Evolutionary conservation across 345 rosid species (phyloP).

Genomic region (Kernera saxatilis): DNA sequence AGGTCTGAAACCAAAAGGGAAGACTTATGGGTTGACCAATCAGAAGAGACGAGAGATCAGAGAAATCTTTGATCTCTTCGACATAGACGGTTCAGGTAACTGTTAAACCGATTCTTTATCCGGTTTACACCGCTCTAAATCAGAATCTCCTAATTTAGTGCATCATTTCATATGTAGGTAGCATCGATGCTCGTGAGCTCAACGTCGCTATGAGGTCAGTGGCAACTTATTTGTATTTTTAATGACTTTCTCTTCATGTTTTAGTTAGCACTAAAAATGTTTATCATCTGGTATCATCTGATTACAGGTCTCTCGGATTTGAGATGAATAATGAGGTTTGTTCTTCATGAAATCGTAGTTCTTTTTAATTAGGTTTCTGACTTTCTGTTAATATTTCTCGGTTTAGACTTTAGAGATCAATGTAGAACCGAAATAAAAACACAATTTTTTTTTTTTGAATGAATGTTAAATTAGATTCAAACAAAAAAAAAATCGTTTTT

Average conservation of each 20-base stretch:
- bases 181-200: constrained; percentile 88
- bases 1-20: constrained; percentile 46
- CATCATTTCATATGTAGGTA: constrained; percentile 42
- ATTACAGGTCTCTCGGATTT: constrained; percentile 85
- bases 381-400: background rate
- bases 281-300: too few relatives aligned
- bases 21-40: constrained; percentile 55
- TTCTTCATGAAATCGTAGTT: background rate
- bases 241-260: background rate
- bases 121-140: background rate
- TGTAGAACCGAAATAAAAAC: too few relatives aligned
- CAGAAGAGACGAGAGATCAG: constrained; percentile 81
- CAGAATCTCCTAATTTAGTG: background rate
- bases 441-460: too few relatives aligned
- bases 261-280: background rate
- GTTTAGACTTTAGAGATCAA: too few relatives aligned
- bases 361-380: too few relatives aligned
- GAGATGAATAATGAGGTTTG: constrained; percentile 87
- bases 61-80: constrained; percentile 88
- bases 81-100: constrained; percentile 81
- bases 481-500: too few relatives aligned
- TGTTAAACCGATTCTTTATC: background rate
- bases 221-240: background rate
- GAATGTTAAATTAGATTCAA: too few relatives aligned
- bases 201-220: constrained; percentile 91